phyloP scores from a whole-genome alignment of 306 rosid species.

The Cicer pinnatifidum region DNA sequence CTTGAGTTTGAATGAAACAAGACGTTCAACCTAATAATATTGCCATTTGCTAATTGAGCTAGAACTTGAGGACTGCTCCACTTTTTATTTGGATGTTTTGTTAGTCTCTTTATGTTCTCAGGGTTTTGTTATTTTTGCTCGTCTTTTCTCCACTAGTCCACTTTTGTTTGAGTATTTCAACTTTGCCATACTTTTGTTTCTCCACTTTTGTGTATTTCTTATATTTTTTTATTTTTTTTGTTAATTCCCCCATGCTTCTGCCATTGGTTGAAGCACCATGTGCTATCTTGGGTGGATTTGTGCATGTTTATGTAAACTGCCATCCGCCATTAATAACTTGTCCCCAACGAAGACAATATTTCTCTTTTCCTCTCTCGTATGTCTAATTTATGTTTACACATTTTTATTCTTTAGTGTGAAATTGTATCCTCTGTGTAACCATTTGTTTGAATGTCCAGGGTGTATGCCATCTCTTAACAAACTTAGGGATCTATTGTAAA shows the following conservation, averaged over 20 bases:
- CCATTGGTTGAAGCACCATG: neutral
- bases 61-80: neutral
- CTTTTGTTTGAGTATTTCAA: neutral
- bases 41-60: too few relatives aligned
- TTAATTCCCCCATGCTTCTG: neutral
- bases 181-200: neutral
- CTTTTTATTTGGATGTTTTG: neutral
- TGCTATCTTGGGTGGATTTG: neutral
- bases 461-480: conserved; percentile 79
- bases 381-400: conserved; percentile 9
- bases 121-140: neutral
- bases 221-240: neutral
- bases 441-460: conserved; percentile 67
- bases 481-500: conserved; percentile 74
- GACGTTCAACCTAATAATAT: too few relatives aligned
- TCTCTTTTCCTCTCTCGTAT: conserved; percentile 25
- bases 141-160: neutral
- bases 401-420: conserved; percentile 36
- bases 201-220: neutral
- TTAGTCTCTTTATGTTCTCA: neutral
- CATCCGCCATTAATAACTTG: neutral
- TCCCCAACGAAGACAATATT: neutral
- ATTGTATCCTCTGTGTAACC: conserved; percentile 17
- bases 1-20: too few relatives aligned
- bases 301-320: neutral